These are phyloP conservation scores for Achaetomiella virescens DNA, from an alignment of 495 filamentous ascomycete species.

Conservation along the genomic window DNA sequence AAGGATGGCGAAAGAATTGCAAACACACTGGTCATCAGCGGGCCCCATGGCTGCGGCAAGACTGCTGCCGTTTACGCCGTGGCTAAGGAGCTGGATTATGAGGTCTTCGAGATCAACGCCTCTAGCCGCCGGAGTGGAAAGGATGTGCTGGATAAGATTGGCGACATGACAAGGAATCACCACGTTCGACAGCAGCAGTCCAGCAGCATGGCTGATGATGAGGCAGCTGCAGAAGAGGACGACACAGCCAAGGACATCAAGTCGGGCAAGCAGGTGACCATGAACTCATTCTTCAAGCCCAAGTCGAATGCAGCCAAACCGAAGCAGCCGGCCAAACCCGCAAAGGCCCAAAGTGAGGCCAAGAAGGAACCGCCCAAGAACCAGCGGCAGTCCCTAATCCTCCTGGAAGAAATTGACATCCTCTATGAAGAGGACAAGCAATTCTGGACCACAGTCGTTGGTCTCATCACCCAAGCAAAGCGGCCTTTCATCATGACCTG, in stretches of 20 bases:
- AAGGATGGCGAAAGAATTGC: conserved; percentile 41
- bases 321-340: conserved; percentile 21
- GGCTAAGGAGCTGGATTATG: conserved; percentile 91
- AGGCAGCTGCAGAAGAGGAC: conserved; percentile 29
- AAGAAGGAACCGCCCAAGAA: conserved; percentile 44
- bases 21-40: conserved; percentile 76
- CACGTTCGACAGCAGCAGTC: conserved; percentile 53
- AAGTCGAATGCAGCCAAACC: conserved; percentile 23
- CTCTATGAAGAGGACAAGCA: conserved; percentile 91
- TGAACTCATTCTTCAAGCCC: conserved; percentile 75
- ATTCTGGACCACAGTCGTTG: conserved; percentile 80
- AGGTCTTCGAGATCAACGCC: conserved; percentile 91
- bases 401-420: conserved; percentile 91
- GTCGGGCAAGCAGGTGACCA: conserved; percentile 64
- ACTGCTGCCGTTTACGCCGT: conserved; percentile 88
- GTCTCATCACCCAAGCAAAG: conserved; percentile 74
- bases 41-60: conserved; percentile 87
- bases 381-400: conserved; percentile 90
- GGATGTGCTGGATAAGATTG: conserved; percentile 85
- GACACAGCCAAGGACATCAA: conserved; percentile 53
- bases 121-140: conserved; percentile 76
- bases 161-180: conserved; percentile 95
- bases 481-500: conserved; percentile 93
- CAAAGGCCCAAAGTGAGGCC: conserved; percentile 17
- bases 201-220: conserved; percentile 10